phyloP scores from a whole-genome alignment of 116 monocot species.

The Papilionanthe hybrid region DNA sequence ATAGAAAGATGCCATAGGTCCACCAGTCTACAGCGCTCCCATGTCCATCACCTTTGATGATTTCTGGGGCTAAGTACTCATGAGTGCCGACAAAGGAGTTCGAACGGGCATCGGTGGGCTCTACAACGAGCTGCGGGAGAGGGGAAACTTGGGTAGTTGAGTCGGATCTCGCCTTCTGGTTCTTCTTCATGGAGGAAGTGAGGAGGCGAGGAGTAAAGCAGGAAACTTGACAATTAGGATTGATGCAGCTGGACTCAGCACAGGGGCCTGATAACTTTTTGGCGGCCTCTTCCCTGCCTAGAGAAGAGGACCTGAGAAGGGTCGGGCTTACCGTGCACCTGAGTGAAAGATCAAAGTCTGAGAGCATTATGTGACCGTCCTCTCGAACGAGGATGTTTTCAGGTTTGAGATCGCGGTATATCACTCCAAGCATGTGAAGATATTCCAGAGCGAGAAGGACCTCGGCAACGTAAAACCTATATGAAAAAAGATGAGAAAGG shows the following conservation, averaged over 20 bases:
- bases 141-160: slow-evolving; percentile 5
- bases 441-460: slow-evolving; percentile 4
- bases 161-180: no score
- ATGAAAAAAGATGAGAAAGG: not conserved
- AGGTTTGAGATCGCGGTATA: slow-evolving; percentile 1
- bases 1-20: slow-evolving; percentile 86
- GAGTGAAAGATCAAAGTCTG: slow-evolving; percentile 38
- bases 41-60: slow-evolving; percentile 92
- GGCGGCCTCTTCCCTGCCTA: slow-evolving; percentile 17
- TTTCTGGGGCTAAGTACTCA: slow-evolving; percentile 90
- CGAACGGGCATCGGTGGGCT: slow-evolving; percentile 76
- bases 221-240: slow-evolving; percentile 46
- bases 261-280: slow-evolving; percentile 47
- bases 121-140: slow-evolving; percentile 70
- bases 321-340: slow-evolving; percentile 66
- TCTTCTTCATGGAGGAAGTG: slow-evolving; percentile 20
- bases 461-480: not conserved
- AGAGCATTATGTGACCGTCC: slow-evolving; percentile 5
- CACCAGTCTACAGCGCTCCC: slow-evolving; percentile 94
- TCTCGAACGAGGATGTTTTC: slow-evolving; percentile 6
- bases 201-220: slow-evolving; percentile 63
- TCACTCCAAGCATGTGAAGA: slow-evolving; percentile 7
- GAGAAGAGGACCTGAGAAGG: slow-evolving; percentile 48
- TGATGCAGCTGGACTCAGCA: slow-evolving; percentile 59
- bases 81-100: slow-evolving; percentile 95